phyloP scores from a whole-genome alignment of 805 yeast genomes.

The Candida tibetensis region DNA sequence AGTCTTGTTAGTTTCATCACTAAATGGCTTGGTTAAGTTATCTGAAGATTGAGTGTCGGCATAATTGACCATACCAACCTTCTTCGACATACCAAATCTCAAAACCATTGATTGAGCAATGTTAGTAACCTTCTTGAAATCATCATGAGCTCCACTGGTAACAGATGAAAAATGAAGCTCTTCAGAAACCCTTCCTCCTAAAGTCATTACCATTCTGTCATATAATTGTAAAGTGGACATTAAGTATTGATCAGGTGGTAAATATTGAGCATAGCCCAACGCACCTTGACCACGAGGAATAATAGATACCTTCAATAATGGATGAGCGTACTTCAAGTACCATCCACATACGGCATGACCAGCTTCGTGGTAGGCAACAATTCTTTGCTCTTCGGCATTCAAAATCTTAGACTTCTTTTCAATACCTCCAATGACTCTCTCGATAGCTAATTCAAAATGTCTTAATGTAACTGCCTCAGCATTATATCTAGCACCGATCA shows the following conservation, averaged over 20 bases:
- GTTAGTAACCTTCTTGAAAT: constrained; percentile 90
- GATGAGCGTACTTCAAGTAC: constrained; percentile 89
- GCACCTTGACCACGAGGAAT: constrained; percentile 98
- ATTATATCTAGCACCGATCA: constrained; percentile 88
- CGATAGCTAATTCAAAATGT: constrained; percentile 95
- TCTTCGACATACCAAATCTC: constrained; percentile 84
- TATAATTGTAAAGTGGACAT: constrained; percentile 71
- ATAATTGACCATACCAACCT: constrained; percentile 77
- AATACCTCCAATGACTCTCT: constrained; percentile 94
- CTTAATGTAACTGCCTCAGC: constrained; percentile 64
- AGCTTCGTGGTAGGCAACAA: constrained; percentile 97
- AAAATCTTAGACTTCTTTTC: constrained; percentile 86
- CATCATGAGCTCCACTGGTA: constrained; percentile 95
- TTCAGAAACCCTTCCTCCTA: constrained; percentile 96
- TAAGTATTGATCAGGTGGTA: constrained; percentile 89
- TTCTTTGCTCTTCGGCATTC: constrained; percentile 79
- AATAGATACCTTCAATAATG: constrained; percentile 90
- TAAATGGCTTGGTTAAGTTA: constrained; percentile 78
- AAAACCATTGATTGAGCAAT: constrained; percentile 95
- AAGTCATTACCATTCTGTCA: constrained; percentile 93
- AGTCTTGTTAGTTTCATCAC: constrained; percentile 77
- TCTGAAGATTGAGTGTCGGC: constrained; percentile 68
- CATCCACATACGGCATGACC: constrained; percentile 99
- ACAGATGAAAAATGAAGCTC: constrained; percentile 90
- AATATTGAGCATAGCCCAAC: constrained; percentile 93